Percentiles rank a stretch among this genome's conserved stretches.
Conservation (phyloP, 2,329 filamentous ascomycete genomes). For the Diaporthe ilicicola region DNA sequence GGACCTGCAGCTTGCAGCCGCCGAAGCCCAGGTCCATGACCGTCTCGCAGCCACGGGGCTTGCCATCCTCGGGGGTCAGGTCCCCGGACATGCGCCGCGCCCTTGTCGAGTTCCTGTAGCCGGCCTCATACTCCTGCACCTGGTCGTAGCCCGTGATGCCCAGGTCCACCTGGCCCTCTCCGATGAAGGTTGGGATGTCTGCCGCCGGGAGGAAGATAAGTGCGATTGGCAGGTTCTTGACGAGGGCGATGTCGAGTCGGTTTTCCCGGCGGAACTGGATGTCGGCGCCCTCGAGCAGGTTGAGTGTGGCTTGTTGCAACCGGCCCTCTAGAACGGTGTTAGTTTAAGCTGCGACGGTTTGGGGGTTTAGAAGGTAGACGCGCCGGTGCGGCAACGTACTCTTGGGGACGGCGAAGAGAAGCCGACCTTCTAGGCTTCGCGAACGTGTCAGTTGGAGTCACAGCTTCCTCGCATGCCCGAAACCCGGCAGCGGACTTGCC, state of each 20-base stretch:
- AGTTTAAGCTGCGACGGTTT: conserved; percentile 35
- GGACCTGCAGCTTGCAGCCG: conserved; percentile 92
- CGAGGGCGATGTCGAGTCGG: conserved; percentile 94
- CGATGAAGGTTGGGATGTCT: conserved; percentile 97
- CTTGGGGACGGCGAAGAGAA: conserved; percentile 98
- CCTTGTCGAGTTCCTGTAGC: conserved; percentile 58
- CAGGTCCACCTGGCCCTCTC: conserved; percentile 90
- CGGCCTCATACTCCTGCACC: conserved; percentile 87
- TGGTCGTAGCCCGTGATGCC: conserved; percentile 96
- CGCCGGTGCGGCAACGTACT: conserved; percentile 66
- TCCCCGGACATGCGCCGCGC: conserved; percentile 57
- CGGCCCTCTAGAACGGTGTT: conserved; percentile 76
- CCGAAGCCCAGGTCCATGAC: conserved; percentile 93
- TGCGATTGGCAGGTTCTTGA: conserved; percentile 95
- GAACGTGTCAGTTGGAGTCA: conserved; percentile 45
- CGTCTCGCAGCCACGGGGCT: conserved; percentile 75
- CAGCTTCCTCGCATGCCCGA: neutral
- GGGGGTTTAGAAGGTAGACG: conserved; percentile 6
- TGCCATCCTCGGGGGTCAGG: conserved; percentile 51
- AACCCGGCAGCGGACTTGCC: neutral
- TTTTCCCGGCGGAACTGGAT: conserved; percentile 97
- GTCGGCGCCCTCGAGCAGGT: conserved; percentile 91
- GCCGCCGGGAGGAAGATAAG: conserved; percentile 96
- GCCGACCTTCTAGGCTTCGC: conserved; percentile 84
- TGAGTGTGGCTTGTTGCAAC: conserved; percentile 85